Evolutionary conservation across 139 green algal genomes (phyloP), one percentile per base, ranked within the genome.

Genomic region (Axilococcus clingmanii): DNA sequence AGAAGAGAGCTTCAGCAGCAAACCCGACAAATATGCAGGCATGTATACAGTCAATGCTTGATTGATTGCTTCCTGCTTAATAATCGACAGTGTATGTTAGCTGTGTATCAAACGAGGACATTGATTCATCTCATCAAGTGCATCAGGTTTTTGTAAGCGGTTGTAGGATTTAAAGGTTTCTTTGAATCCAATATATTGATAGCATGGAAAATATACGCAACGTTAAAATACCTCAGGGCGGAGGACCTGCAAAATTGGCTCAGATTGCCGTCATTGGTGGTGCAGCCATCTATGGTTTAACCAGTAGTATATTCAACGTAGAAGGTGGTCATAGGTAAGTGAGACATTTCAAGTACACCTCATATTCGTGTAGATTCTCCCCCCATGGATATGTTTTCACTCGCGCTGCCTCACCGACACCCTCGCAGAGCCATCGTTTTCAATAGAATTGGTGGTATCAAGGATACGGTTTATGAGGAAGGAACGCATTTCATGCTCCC

Each of bases 401-500:
- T 9, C 28, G 8, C 22, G 28, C 52, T n/a, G 5, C 52, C 17
- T 29, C 4, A n/a, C 25, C 14, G 6, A n/a, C 24, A 32, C 17
- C 3, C 5, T 4, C 20, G 28, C 60, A 71, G 93, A 15, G 93
- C 85, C 5, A 95, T 99, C 44, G 85, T 99, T 4, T 99, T 97
- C 79, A 99, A 99, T 66, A 66, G 93, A 3, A 15, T 98, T 0
- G 33, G 75, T 6, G 93, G 92, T 22, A 83, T 99, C 59, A 96
- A 95, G 68, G 85, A 98, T 1, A 69, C 61, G 56, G 82, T 97
- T 20, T 97, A 97, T 37, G 33, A 59, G 27, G 93, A 98, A 65
- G 92, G 93, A 7, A 99, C 88, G 17, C 93, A 99, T 69, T 44
- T 98, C 41, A 95, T 97, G 78, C 65, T 99, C 11, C 93, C 93